Evolutionary conservation across 305 asterid species (phyloP).

Genomic region (Lippia alba): DNA sequence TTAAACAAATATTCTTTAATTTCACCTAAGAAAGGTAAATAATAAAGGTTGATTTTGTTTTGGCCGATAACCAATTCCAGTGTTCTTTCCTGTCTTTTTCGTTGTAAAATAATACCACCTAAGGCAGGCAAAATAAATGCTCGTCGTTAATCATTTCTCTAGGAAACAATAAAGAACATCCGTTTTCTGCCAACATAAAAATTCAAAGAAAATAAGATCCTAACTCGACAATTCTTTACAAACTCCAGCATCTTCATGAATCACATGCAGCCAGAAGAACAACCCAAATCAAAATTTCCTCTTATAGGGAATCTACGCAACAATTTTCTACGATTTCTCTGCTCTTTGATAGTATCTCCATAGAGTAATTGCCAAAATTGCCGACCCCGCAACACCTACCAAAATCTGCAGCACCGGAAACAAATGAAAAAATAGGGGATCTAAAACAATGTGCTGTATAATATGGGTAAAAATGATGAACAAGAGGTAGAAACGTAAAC

Average conservation of each 20-base stretch:
- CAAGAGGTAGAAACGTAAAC: slow-evolving; percentile 6
- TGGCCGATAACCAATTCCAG: too few species aligned
- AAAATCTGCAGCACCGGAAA: slow-evolving; percentile 59
- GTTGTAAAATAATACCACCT: too few species aligned
- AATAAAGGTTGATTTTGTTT: too few species aligned
- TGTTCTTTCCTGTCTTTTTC: too few species aligned
- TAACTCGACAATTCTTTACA: slow-evolving; percentile 19
- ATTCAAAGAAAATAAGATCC: not conserved
- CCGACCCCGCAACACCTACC: slow-evolving; percentile 70
- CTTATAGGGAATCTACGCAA: not conserved
- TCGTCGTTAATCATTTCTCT: not conserved
- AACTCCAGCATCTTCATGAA: not conserved
- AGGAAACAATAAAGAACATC: not conserved
- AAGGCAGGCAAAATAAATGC: too few species aligned
- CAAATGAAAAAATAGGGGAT: slow-evolving; percentile 9
- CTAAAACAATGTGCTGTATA: slow-evolving; percentile 2
- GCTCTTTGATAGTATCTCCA: slow-evolving; percentile 76
- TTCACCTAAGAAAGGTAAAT: too few species aligned
- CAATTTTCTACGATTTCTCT: slow-evolving; percentile 40
- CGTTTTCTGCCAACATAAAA: slow-evolving; percentile 8
- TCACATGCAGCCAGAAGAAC: not conserved
- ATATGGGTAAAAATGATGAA: not conserved
- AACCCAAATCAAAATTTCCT: slow-evolving; percentile 7
- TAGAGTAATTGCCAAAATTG: slow-evolving; percentile 58
- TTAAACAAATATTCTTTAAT: too few species aligned